Evolutionary conservation across 805 yeast genomes (phyloP), one percentile per base, ranked within the genome.

Genomic region (Cyberlindnera mississippiensis): DNA sequence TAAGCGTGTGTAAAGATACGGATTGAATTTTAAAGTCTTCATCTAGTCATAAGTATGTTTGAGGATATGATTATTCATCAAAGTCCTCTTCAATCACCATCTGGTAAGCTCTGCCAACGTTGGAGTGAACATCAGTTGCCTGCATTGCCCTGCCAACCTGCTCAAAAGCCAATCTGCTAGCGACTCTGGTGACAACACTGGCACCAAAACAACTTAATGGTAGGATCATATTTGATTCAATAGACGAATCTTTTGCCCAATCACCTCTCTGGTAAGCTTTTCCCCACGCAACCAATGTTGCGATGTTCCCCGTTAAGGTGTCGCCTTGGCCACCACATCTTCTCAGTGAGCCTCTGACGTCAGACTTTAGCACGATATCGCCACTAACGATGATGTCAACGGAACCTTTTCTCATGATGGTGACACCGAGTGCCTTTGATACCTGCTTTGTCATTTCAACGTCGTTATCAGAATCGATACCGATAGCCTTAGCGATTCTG

Each of bases 281-380:
- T 6, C 85, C 78, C 95, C 96, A 91, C 5, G 87, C 85, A 27
- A 85, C 56, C 54, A 91, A 69, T 0, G 96, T 82, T 1, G 90
- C 89, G n/a, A 89, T 64, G 18, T 86, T 68, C 0, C 99, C 99
- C 1, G 91, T 77, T 30, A 93, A 61, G 0, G 96, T 85, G 55
- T 93, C 99, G 19, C 99, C 99, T 64, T 93, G 98, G 0, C 99
- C 99, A 11, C 97, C 96, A 7, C 86, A 95, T 40, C 99, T 71
- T 56, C 86, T 83, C 37, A 66, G 62, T 6, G 93, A 82, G 1
- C 98, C 97, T 13, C 60, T 53, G 26, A 67, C 56, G 28, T 69
- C 70, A 46, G 72, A 74, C 3, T 64, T 52, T 6, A 85, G 48
- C 5, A 65, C 53, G 4, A 61, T 56, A 4, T 63, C 67, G 2